Evolutionary conservation across 75 land plant species (phyloP), one percentile per base, ranked within the genome.

Genomic region (Adiantum capillusveneris): DNA sequence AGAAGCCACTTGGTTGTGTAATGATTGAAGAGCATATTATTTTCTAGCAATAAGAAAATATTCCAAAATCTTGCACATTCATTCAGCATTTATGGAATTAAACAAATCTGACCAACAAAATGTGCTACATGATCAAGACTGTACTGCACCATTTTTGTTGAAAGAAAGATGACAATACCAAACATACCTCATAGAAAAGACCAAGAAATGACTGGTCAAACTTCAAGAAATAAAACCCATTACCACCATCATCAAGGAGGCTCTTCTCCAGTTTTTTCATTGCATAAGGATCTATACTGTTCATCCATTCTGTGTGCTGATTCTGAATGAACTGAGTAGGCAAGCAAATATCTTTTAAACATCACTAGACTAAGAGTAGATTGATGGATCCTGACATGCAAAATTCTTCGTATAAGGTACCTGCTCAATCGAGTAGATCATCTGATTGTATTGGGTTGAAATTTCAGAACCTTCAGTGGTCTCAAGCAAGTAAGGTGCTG

Each of bases 401-500:
- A 34, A 17, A 43, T 37, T 39, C 34, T 37, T 34, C 58, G n/a
- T 24, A 57, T 18, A 57, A 11, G n/a, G 17, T 21, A 69, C 72
- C 51, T 69, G 72, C 30, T 69, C 65, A 43, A 62, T 62, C 1
- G 65, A 61, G 43, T 66, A 41, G 19, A 62, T 56, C 1, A 69
- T 62, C 24, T 62, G 72, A 44, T 60, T 60, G 36, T 61, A 69
- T 29, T 69, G 72, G 6, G 29, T 28, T 6, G 17, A 26, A 52
- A 69, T 22, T 24, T 69, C 66, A 37, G 65, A 29, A 0, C 64
- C 72, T 29, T 69, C 66, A 13, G 16, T 11, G n/a, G 56, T 56
- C 62, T 69, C 65, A 25, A 69, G 59, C 31, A 69, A 44, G 44
- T 69, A 69, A 1, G 72, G 72, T 62, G 72, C 65, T 6, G 72